phyloP scores from a whole-genome alignment of 768 basidiomycete species.

The Gautieria morchelliformis region DNA sequence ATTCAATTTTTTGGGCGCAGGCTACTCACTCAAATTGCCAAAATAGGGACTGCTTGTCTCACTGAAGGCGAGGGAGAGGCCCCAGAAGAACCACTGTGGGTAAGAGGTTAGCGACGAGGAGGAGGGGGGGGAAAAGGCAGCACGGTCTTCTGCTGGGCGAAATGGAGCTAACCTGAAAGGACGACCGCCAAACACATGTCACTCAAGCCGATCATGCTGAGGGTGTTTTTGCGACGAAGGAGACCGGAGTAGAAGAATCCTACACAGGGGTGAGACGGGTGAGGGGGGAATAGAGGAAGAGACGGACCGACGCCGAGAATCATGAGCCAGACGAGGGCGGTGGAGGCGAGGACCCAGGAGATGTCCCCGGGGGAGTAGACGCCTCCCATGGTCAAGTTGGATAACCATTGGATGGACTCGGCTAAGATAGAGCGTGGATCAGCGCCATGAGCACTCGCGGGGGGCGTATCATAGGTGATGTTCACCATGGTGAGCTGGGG shows the following conservation, averaged over 20 bases:
- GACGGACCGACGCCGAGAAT: slow-evolving; percentile 57
- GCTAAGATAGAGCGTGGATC: slow-evolving; percentile 19
- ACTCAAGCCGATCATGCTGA: slow-evolving; percentile 79
- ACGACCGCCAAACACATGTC: slow-evolving; percentile 66
- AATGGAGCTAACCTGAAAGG: slow-evolving; percentile 46
- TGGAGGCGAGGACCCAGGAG: slow-evolving; percentile 61
- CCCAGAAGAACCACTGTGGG: slow-evolving; percentile 95
- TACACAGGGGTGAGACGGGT: slow-evolving; percentile 17
- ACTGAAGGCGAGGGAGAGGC: slow-evolving; percentile 85
- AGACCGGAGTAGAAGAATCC: slow-evolving; percentile 82
- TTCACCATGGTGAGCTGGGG: too few species aligned
- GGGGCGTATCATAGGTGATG: too few species aligned
- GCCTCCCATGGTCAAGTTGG: neutral
- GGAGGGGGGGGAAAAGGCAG: too few species aligned
- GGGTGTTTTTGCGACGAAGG: slow-evolving; percentile 82
- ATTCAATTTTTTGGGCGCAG: too few species aligned
- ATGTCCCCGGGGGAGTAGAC: slow-evolving; percentile 56
- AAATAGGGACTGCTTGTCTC: slow-evolving; percentile 69
- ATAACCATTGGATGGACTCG: slow-evolving; percentile 20
- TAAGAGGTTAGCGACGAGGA: neutral
- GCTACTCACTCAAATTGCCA: slow-evolving; percentile 62
- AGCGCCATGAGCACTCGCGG: neutral
- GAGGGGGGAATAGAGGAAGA: too few species aligned
- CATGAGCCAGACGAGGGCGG: too few species aligned
- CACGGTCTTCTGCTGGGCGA: too few species aligned